Evolutionary conservation across 768 basidiomycete species (phyloP).

Genomic region (Clitopilus passeckerianus): DNA sequence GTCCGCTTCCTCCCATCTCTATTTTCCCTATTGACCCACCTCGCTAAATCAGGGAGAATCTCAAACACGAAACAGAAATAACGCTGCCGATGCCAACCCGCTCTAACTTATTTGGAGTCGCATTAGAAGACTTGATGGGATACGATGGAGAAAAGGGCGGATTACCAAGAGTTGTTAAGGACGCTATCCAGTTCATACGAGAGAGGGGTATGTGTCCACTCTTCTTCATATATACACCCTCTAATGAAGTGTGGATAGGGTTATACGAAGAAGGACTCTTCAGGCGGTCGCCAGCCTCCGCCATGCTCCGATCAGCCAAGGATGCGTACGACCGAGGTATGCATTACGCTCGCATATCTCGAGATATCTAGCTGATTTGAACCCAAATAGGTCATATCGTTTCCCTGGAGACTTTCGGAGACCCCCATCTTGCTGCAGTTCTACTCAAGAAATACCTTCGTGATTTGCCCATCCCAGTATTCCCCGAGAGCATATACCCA

Average conservation of each 20-base stretch:
- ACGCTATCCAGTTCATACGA: conserved; percentile 67
- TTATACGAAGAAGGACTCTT: conserved; percentile 77
- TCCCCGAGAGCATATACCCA: conserved; percentile 66
- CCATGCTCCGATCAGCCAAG: conserved; percentile 65
- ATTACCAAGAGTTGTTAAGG: conserved; percentile 75
- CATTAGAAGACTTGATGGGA: conserved; percentile 82
- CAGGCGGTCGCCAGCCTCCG: conserved; percentile 73
- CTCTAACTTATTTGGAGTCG: conserved; percentile 73
- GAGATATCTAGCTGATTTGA: conserved; percentile 3
- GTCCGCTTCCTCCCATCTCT: conserved; percentile 19
- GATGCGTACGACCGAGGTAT: conserved; percentile 82
- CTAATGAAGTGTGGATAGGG: conserved; percentile 25
- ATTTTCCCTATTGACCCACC: not conserved
- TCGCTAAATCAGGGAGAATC: conserved; percentile 61
- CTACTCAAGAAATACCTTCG: conserved; percentile 83
- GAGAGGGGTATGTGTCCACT: conserved; percentile 37
- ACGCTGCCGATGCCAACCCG: conserved; percentile 55
- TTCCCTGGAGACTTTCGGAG: conserved; percentile 68
- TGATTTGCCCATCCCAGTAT: conserved; percentile 75
- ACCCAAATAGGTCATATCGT: conserved; percentile 63
- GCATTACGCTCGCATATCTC: not conserved
- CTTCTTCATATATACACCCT: not conserved
- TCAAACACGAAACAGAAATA: conserved; percentile 69
- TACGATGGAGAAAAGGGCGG: conserved; percentile 77
- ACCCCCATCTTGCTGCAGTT: conserved; percentile 80